phyloP scores from a whole-genome alignment of 352 stramenopile species.

The Pythium utonaiense region DNA sequence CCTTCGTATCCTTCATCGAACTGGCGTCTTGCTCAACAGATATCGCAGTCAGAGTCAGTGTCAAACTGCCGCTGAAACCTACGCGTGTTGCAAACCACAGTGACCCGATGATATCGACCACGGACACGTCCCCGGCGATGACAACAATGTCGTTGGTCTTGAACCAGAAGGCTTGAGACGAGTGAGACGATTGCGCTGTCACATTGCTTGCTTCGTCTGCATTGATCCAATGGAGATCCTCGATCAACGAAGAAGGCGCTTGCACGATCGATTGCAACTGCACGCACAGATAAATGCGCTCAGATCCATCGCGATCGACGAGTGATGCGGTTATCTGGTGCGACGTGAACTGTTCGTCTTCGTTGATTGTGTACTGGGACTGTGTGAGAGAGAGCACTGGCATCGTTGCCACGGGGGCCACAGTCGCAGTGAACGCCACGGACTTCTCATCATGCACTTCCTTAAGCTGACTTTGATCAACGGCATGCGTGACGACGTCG shows the following conservation, averaged over 20 bases:
- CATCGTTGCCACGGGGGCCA: slow-evolving; percentile 26
- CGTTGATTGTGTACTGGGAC: slow-evolving; percentile 15
- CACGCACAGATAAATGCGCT: slow-evolving; percentile 30
- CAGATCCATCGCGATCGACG: slow-evolving; percentile 36
- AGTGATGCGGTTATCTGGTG: slow-evolving; percentile 25
- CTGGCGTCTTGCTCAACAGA: slow-evolving; percentile 3
- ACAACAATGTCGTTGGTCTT: slow-evolving; percentile 13
- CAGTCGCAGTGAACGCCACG: slow-evolving; percentile 9
- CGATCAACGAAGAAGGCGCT: slow-evolving; percentile 18
- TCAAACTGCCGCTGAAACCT: slow-evolving; percentile 17
- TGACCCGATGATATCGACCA: slow-evolving; percentile 6
- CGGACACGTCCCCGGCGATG: neutral
- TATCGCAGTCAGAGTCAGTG: slow-evolving; percentile 8
- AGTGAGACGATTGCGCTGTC: too few relatives aligned
- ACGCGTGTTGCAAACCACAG: slow-evolving; percentile 4
- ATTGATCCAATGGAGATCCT: slow-evolving; percentile 10
- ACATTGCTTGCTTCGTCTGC: neutral
- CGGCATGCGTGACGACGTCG: neutral
- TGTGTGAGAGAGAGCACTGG: slow-evolving; percentile 16
- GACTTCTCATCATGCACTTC: slow-evolving; percentile 1
- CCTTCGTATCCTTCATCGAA: neutral
- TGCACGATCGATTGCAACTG: slow-evolving; percentile 19
- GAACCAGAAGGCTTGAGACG: slow-evolving; percentile 6
- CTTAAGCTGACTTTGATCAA: slow-evolving; percentile 1
- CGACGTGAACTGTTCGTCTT: slow-evolving; percentile 28